phyloP scores from a whole-genome alignment of 2,329 filamentous ascomycete species.

The Blastomyces parvus region DNA sequence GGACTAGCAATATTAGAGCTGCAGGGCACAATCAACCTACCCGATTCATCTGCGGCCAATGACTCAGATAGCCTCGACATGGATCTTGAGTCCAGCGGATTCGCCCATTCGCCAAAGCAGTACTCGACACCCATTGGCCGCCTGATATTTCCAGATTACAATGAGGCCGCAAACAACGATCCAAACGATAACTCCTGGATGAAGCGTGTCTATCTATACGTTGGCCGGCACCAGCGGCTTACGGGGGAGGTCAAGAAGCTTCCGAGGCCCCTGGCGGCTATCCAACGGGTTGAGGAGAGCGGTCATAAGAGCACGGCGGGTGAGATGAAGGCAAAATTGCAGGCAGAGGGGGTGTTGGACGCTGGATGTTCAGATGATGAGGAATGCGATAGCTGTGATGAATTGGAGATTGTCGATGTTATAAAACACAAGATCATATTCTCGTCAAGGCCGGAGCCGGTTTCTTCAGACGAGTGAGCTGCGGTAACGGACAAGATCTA shows the following conservation, averaged over 20 bases:
- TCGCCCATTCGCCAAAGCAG: slow-evolving; percentile 12
- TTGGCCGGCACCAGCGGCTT: slow-evolving; percentile 80
- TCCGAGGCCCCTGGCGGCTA: slow-evolving; percentile 65
- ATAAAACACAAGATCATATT: slow-evolving; percentile 83
- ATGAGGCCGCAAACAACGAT: slow-evolving; percentile 36
- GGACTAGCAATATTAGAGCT: slow-evolving; percentile 86
- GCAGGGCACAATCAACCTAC: slow-evolving; percentile 79
- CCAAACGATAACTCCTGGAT: slow-evolving; percentile 60
- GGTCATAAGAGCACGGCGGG: slow-evolving; percentile 1
- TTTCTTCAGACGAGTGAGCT: slow-evolving; percentile 29
- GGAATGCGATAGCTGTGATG: slow-evolving; percentile 20
- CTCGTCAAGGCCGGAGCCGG: slow-evolving; percentile 73
- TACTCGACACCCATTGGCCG: slow-evolving; percentile 54
- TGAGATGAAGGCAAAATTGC: slow-evolving; percentile 15
- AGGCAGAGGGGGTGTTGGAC: slow-evolving; percentile 21
- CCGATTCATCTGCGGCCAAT: slow-evolving; percentile 31
- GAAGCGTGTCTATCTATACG: slow-evolving; percentile 78
- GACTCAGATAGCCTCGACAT: slow-evolving; percentile 23
- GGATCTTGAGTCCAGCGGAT: slow-evolving; percentile 11
- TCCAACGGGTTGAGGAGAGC: slow-evolving; percentile 46
- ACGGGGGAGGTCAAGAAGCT: slow-evolving; percentile 86
- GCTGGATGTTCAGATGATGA: slow-evolving; percentile 16
- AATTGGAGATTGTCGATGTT: slow-evolving; percentile 77
- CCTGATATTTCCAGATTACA: slow-evolving; percentile 69
- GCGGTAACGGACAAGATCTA: neutral